Percentiles rank a stretch among this genome's conserved stretches.
Evolutionary conservation across 2,329 filamentous ascomycete species (phyloP).

Genomic region (Stromatinia cepivora): DNA sequence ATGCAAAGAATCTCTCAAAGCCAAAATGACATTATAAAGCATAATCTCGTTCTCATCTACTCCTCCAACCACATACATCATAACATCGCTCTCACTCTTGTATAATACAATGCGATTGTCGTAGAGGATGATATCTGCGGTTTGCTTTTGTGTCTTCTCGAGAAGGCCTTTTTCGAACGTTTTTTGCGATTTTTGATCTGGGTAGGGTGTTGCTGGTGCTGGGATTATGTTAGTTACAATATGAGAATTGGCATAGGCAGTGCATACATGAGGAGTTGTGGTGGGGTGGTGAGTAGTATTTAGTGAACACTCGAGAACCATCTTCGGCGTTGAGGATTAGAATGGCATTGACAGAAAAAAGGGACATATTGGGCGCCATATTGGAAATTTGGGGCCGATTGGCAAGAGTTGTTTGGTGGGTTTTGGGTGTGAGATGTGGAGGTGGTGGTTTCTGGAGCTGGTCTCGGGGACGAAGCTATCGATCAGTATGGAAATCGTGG

Average conservation of each 20-base stretch:
- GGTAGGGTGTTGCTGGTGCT: conserved; percentile 67
- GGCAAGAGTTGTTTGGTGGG: not conserved
- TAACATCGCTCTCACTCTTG: conserved; percentile 97
- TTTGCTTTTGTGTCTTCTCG: conserved; percentile 95
- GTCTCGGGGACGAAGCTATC: conserved; percentile 16
- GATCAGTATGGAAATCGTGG: conserved; percentile 23
- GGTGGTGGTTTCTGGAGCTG: not conserved
- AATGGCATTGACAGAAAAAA: conserved; percentile 76
- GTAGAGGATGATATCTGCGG: conserved; percentile 93
- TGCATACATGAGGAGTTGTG: conserved; percentile 40
- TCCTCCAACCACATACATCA: conserved; percentile 89
- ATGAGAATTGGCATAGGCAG: conserved; percentile 52
- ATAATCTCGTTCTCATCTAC: conserved; percentile 96
- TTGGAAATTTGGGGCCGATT: conserved; percentile 34
- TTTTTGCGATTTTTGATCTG: conserved; percentile 90
- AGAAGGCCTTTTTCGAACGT: conserved; percentile 94
- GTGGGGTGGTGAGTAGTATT: conserved; percentile 82
- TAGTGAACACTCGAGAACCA: conserved; percentile 86
- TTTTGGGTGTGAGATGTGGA: not conserved
- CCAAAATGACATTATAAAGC: conserved; percentile 90
- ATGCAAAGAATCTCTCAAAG: conserved; percentile 85
- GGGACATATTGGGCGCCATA: conserved; percentile 74
- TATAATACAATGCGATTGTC: conserved; percentile 96
- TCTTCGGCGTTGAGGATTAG: conserved; percentile 83
- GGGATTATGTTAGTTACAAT: conserved; percentile 23